Percentiles rank a stretch among this genome's conserved stretches.
Conservation (phyloP, 805 yeast species). For the Maudiozyma turicensis region DNA sequence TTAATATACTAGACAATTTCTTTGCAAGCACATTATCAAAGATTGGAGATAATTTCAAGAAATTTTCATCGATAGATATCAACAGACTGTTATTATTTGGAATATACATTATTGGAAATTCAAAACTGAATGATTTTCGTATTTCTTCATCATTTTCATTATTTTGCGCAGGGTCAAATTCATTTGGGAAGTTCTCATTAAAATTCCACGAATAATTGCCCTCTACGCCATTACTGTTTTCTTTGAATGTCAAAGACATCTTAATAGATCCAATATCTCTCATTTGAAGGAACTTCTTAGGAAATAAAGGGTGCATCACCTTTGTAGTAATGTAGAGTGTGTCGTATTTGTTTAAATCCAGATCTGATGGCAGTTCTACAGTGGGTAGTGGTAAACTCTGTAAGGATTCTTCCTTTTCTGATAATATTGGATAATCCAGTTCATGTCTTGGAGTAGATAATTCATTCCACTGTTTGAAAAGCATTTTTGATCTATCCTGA, state of each 20-base stretch:
- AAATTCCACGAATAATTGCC: conserved; percentile 14
- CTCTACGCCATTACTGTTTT: not conserved
- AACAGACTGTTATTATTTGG: conserved; percentile 12
- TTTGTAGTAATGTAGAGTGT: conserved; percentile 18
- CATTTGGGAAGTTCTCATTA: conserved; percentile 22
- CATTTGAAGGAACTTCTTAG: conserved; percentile 8
- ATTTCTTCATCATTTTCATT: not conserved
- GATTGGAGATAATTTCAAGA: conserved; percentile 29
- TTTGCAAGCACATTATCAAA: conserved; percentile 25
- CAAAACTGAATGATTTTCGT: conserved; percentile 8
- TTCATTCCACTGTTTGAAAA: conserved; percentile 42
- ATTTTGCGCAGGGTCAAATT: conserved; percentile 12
- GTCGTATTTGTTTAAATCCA: conserved; percentile 10
- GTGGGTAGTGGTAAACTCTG: conserved; percentile 25
- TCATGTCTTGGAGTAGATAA: conserved; percentile 40
- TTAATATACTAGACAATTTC: conserved; percentile 14
- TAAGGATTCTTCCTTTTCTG: conserved; percentile 17
- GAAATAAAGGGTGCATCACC: conserved; percentile 23
- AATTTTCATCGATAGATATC: conserved; percentile 21
- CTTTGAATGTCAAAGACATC: conserved; percentile 6
- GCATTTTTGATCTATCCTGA: conserved; percentile 12
- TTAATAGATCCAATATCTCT: conserved; percentile 12
- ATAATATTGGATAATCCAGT: conserved; percentile 27
- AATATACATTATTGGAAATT: conserved; percentile 15
- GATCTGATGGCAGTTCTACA: conserved; percentile 14